A percentile compares a stretch with the other conserved stretches of the same genome.
Conservation (phyloP, 2,329 filamentous ascomycete genomes). For the Helotiales sp. region DNA sequence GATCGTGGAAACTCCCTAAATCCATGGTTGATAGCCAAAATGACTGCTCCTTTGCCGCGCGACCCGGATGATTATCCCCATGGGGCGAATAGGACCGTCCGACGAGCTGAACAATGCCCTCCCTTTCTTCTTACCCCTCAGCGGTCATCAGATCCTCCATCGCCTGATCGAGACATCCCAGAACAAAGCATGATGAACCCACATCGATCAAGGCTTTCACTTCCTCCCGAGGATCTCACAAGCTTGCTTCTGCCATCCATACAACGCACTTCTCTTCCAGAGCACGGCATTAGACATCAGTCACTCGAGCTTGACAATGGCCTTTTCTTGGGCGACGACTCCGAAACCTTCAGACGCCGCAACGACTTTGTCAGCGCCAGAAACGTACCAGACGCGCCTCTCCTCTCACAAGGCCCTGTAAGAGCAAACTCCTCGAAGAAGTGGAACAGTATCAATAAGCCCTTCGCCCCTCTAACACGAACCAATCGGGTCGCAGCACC, state of each 20-base stretch:
- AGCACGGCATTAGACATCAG: not conserved
- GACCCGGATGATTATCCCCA: not conserved
- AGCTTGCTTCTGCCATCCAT: not conserved
- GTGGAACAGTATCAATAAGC: constrained; percentile 19
- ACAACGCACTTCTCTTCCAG: not conserved
- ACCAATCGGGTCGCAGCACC: not conserved
- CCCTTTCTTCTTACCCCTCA: constrained; percentile 14
- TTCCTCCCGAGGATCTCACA: constrained; percentile 5
- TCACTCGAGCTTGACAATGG: constrained; percentile 7
- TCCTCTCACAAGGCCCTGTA: constrained; percentile 15
- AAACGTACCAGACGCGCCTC: constrained; percentile 12
- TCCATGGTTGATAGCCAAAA: constrained; percentile 43
- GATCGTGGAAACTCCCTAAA: constrained; percentile 30
- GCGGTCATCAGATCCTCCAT: constrained; percentile 15
- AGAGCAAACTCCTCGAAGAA: constrained; percentile 4
- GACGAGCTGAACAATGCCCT: not conserved
- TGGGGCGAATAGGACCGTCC: not conserved
- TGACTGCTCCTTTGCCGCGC: constrained; percentile 31
- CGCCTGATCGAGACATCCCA: not conserved
- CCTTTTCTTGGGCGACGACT: constrained; percentile 10
- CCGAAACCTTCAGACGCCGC: constrained; percentile 1
- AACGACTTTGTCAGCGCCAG: constrained; percentile 31
- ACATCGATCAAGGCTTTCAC: not conserved
- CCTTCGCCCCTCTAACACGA: constrained; percentile 27
- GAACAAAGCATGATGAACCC: not conserved